Conservation (phyloP, 208 protist species). For the Leishmania lainsoni region DNA sequence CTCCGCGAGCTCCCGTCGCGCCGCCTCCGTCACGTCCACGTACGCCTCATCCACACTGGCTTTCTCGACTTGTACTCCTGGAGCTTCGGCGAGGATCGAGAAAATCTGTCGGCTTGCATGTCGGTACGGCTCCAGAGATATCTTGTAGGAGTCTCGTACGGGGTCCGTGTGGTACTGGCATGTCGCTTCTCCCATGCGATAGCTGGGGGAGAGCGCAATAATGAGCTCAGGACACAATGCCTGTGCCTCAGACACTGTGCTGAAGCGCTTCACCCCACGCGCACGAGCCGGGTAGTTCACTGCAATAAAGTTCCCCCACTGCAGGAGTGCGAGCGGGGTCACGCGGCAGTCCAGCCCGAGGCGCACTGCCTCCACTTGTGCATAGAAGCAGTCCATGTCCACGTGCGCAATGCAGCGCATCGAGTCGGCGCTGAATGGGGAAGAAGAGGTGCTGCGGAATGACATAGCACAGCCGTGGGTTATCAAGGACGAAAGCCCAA, state of each 20-base stretch:
- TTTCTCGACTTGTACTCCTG: slow-evolving; percentile 67
- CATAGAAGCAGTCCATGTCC: slow-evolving; percentile 95
- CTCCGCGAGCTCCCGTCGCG: slow-evolving; percentile 42
- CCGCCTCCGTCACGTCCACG: slow-evolving; percentile 83
- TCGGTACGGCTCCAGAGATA: slow-evolving; percentile 85
- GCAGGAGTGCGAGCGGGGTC: slow-evolving; percentile 65
- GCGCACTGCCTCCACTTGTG: slow-evolving; percentile 86
- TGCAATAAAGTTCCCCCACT: slow-evolving; percentile 86
- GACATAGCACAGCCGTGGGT: not conserved
- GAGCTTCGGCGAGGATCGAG: slow-evolving; percentile 50
- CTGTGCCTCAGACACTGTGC: slow-evolving; percentile 45
- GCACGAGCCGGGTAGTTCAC: slow-evolving; percentile 89
- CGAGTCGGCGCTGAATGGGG: not conserved
- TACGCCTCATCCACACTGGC: slow-evolving; percentile 87
- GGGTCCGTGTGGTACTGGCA: slow-evolving; percentile 67
- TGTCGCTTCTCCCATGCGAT: slow-evolving; percentile 50
- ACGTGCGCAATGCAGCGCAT: slow-evolving; percentile 81
- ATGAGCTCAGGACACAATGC: slow-evolving; percentile 56
- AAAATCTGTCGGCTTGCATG: slow-evolving; percentile 79
- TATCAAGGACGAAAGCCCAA: not conserved
- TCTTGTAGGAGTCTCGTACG: slow-evolving; percentile 45
- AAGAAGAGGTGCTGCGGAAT: not conserved
- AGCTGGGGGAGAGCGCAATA: slow-evolving; percentile 51
- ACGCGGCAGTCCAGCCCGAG: slow-evolving; percentile 76
- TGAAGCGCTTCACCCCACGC: slow-evolving; percentile 69